Evolutionary conservation across 2,329 filamentous ascomycete species (phyloP).

Genomic region (Monilinia laxa): DNA sequence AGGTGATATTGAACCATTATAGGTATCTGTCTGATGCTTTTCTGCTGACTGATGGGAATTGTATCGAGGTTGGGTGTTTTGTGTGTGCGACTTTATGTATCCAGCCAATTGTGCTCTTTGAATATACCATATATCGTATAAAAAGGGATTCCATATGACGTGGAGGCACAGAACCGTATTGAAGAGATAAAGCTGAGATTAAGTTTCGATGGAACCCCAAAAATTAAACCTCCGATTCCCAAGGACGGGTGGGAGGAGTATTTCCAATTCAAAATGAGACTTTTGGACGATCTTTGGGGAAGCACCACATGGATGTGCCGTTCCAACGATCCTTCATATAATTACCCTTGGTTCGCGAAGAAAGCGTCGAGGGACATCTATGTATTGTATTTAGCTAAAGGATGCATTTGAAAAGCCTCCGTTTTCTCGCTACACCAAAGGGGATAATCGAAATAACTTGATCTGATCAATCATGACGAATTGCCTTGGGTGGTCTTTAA

Average conservation of each 20-base stretch:
- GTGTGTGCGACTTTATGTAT: neutral
- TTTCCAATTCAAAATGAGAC: neutral
- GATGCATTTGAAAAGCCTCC: no score
- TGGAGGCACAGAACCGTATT: neutral
- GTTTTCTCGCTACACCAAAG: no score
- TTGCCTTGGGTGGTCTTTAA: no score
- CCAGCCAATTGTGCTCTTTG: neutral
- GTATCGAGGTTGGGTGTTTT: neutral
- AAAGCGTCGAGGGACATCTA: no score
- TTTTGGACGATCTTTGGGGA: constrained; percentile 8
- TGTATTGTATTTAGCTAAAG: no score
- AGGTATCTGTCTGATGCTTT: neutral
- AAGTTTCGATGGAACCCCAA: neutral
- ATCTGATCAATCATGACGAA: no score
- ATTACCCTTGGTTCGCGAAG: no score
- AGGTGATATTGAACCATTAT: neutral
- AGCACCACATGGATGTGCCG: constrained; percentile 3
- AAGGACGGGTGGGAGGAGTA: no score
- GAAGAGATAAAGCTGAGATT: neutral
- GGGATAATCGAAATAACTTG: no score
- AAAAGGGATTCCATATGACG: neutral
- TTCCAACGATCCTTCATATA: neutral
- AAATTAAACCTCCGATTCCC: neutral
- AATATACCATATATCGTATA: neutral
- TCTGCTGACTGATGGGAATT: neutral